A percentile compares a stretch with the other conserved stretches of the same genome.
phyloP scores from a whole-genome alignment of 2,329 filamentous ascomycete genomes.

The Rhynchosporium agropyri region DNA sequence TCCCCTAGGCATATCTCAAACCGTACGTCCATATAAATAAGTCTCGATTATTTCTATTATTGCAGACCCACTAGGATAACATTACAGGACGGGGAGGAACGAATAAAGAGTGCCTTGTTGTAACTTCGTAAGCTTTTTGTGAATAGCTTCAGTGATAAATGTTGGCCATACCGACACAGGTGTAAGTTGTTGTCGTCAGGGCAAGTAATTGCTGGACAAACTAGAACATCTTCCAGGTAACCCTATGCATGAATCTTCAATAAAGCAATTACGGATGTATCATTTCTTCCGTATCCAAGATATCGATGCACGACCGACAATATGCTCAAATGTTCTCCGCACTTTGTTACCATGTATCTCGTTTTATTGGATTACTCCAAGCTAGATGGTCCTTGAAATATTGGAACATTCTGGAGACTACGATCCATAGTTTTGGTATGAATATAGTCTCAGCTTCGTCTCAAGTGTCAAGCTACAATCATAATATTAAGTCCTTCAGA shows the following conservation, averaged over 20 bases:
- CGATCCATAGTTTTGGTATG: neutral
- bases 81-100: neutral
- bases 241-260: too few relatives aligned
- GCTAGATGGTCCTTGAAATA: neutral
- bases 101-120: too few relatives aligned
- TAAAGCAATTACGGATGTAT: neutral
- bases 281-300: neutral
- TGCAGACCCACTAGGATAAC: neutral
- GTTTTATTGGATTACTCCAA: neutral
- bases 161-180: too few relatives aligned
- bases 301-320: neutral
- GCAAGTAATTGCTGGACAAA: too few relatives aligned
- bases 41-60: neutral
- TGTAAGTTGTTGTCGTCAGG: too few relatives aligned
- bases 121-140: too few relatives aligned
- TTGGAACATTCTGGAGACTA: neutral
- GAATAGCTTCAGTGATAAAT: too few relatives aligned
- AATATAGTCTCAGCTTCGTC: neutral
- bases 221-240: too few relatives aligned
- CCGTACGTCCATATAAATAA: neutral
- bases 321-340: conserved; percentile 15
- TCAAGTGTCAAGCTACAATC: neutral
- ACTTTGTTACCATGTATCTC: neutral
- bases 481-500: neutral
- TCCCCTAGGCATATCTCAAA: neutral